Base-by-base conservation (phyloP, 2,329 filamentous ascomycete genomes). In the Diplodia sapinea region DNA sequence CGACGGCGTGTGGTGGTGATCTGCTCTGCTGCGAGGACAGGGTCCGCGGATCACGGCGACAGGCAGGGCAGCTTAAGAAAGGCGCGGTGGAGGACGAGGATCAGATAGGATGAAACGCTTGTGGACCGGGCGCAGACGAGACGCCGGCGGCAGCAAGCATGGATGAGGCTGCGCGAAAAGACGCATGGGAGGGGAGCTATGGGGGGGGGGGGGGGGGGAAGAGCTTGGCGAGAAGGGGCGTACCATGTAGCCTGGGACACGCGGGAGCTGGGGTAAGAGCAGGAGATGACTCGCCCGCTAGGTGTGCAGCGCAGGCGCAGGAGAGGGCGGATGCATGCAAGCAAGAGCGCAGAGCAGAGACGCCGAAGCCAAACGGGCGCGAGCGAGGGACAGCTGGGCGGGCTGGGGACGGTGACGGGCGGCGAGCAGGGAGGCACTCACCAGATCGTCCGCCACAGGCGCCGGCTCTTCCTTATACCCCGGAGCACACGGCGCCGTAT, bases 391-490 rank as follows among this genome's bases (percentile, higher is more conserved):
- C 66, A 50, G 67, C 33, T 63, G 65, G 69, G 70, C 70, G 70
- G 65, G 54, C 51, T 51, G 52, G 71, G 43, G 54, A 50, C n/a
- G 54, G 52, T 57, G 52, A 62, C 52, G 55, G 65, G 66, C 55
- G 67, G 68, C 63, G 69, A 62, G 68, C 73, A 75, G 75, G 77
- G 75, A 77, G 73, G 72, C 71, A 74, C 79, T 80, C 75, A 80
- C 79, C 74, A 79, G 76, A 73, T 76, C 76, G 74, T 75, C 78
- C 77, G 77, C 77, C 78, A 77, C 77, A 78, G 78, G 78, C 76
- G 76, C 78, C 76, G 77, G 76, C 73, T 78, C 77, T 79, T 79
- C 78, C 78, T 80, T 79, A 79, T 80, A 79, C 75, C 76, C 78
- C 72, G 77, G 76, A 73, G 70, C 76, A 77, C 56, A 47, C 56